These are phyloP conservation scores for Danielozyma ontarioensis DNA, from an alignment of 805 yeast species.

Conservation along the genomic window DNA sequence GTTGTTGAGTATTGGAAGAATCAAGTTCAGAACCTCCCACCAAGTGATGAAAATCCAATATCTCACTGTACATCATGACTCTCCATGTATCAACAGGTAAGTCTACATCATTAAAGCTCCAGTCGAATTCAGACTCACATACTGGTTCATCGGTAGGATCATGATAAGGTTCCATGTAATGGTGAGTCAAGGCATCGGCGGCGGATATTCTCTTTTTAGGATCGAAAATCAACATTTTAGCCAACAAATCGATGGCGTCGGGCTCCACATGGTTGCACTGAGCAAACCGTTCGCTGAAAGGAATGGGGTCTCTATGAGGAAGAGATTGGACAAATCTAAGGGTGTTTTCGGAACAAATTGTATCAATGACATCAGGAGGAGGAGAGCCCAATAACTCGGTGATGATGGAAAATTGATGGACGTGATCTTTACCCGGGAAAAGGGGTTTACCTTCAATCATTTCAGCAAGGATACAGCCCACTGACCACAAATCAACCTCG, in stretches of 20 bases:
- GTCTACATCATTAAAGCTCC: constrained; percentile 98
- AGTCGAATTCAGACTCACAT: constrained; percentile 88
- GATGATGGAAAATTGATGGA: constrained; percentile 94
- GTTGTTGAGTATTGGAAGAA: constrained; percentile 5
- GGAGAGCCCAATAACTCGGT: constrained; percentile 96
- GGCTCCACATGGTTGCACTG: constrained; percentile 40
- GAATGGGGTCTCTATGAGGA: constrained; percentile 90
- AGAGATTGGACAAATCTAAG: constrained; percentile 88
- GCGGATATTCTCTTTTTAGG: constrained; percentile 94
- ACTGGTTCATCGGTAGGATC: constrained; percentile 97
- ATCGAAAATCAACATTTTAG: constrained; percentile 89
- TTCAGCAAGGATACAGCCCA: constrained; percentile 95
- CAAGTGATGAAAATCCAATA: constrained; percentile 90
- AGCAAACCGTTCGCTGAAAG: constrained; percentile 76
- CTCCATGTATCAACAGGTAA: constrained; percentile 98
- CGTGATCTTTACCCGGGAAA: constrained; percentile 98
- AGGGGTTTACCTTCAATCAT: constrained; percentile 96
- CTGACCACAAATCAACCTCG: constrained; percentile 97
- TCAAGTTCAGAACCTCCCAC: constrained; percentile 37
- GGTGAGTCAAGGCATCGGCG: constrained; percentile 82
- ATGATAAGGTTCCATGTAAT: constrained; percentile 90
- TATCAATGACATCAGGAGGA: constrained; percentile 91
- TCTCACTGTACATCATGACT: constrained; percentile 98
- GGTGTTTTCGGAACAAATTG: constrained; percentile 94
- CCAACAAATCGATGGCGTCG: constrained; percentile 75